Base-by-base conservation (phyloP, 441 rosid species). In the Gossypium aridum region DNA sequence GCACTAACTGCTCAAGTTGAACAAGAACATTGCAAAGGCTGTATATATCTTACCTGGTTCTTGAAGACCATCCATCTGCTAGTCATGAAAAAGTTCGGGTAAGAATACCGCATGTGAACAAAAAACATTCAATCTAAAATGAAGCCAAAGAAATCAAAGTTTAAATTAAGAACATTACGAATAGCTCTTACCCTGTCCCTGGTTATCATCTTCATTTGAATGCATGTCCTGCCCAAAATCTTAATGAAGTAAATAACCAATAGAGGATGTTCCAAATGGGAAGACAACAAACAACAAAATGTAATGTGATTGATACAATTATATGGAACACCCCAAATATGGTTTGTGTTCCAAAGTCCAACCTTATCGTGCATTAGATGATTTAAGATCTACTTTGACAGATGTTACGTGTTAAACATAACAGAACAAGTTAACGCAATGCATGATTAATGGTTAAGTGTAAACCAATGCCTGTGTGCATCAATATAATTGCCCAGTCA, bases 21-120 rank as follows among this genome's bases (percentile, higher is more conserved):
- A 66, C 62, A 47, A 76, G 53, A 67, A 51, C 34, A 34, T 5
- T 26, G 39, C 31, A 8, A 70, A 70, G 77, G 16, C 66, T 20
- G 37, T 17, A 70, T 59, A 6, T 53, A 45, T 25, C 73, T 78
- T 77, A 89, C 98, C 92, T 88, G 9, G 92, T 90, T 83, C 96
- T 86, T 72, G 68, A 80, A 31, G 93, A 84, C 88, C 86, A 89
- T 73, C 84, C 83, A 79, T 83, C 94, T 95, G 85, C 83, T 81
- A 70, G 6, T 51, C 60, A 76, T 39, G 37, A 28, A 51, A 79
- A 23, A 75, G 43, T 14, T 60, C 53, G 20, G 13, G 71, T 77
- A 74, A 80, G 80, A 62, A 66, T 51, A 37, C 51, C 19, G 9
- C 23, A 60, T 63, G 68, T 60, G 68, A 62, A 49, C 23, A 16